Evolutionary conservation across 2,329 filamentous ascomycete genomes (phyloP).

Genomic region (Epichloe brachyelytri): DNA sequence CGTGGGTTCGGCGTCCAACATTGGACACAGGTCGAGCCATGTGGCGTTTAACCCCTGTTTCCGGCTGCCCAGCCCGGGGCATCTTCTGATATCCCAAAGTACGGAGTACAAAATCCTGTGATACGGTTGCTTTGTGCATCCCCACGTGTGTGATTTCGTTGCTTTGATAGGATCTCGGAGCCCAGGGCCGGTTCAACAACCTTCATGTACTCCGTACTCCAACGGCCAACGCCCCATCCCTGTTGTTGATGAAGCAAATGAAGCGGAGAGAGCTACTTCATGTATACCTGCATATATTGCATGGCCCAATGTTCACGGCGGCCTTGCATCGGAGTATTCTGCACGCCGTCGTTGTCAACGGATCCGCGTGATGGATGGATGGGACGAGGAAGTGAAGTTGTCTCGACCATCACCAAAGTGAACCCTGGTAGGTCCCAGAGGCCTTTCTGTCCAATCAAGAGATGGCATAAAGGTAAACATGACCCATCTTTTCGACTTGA

Average conservation of each 20-base stretch:
- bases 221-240: neutral
- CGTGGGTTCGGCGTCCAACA: neutral
- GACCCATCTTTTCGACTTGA: neutral
- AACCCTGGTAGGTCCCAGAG: neutral
- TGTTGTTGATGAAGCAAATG: neutral
- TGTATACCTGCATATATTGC: neutral
- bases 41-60: constrained; percentile 1
- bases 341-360: neutral
- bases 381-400: neutral
- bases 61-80: neutral
- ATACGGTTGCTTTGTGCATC: neutral
- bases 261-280: neutral
- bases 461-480: neutral
- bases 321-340: neutral
- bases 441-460: neutral
- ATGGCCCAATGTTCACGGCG: neutral
- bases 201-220: neutral
- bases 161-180: constrained; percentile 1
- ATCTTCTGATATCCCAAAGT: neutral
- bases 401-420: neutral
- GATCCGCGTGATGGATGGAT: neutral
- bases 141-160: constrained; percentile 1
- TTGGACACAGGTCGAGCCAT: neutral
- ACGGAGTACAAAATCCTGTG: neutral
- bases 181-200: neutral